A percentile compares a stretch with the other conserved stretches of the same genome.
These are phyloP conservation scores for Agrocybe pediades DNA, from an alignment of 768 basidiomycete species.

Conservation along the genomic window DNA sequence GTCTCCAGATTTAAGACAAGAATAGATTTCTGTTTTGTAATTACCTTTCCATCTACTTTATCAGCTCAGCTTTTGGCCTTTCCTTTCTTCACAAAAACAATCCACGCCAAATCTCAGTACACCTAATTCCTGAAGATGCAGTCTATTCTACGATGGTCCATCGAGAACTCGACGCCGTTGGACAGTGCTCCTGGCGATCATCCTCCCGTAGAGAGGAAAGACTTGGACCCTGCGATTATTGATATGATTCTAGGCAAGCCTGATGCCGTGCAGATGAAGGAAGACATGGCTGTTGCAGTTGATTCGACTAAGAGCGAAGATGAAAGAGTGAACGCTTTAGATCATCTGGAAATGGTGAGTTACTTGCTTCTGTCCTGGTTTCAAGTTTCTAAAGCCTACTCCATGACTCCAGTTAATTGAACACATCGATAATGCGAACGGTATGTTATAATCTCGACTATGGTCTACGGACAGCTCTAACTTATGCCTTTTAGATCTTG, in stretches of 20 bases:
- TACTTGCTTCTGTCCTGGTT: neutral
- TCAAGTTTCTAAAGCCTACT: neutral
- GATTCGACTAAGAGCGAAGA: conserved; percentile 58
- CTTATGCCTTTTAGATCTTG: conserved; percentile 56
- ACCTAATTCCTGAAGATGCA: no score
- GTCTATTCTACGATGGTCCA: conserved; percentile 79
- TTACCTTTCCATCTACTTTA: neutral
- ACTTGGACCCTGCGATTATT: conserved; percentile 82
- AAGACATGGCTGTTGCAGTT: conserved; percentile 64
- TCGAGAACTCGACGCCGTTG: conserved; percentile 61
- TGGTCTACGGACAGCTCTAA: neutral
- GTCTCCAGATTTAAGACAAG: conserved; percentile 15
- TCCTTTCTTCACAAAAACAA: neutral
- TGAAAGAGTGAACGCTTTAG: conserved; percentile 68
- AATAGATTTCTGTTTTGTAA: conserved; percentile 17
- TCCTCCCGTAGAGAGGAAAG: conserved; percentile 39
- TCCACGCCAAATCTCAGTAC: conserved; percentile 4
- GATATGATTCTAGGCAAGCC: conserved; percentile 84
- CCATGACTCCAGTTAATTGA: conserved; percentile 65
- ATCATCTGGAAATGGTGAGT: conserved; percentile 86
- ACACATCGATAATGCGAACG: conserved; percentile 89
- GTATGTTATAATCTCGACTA: conserved; percentile 33
- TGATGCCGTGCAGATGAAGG: conserved; percentile 84
- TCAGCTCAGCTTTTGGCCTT: neutral
- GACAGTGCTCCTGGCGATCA: conserved; percentile 28